Base-by-base conservation (phyloP, 2,329 filamentous ascomycete genomes). In the Penicillium sp. region DNA sequence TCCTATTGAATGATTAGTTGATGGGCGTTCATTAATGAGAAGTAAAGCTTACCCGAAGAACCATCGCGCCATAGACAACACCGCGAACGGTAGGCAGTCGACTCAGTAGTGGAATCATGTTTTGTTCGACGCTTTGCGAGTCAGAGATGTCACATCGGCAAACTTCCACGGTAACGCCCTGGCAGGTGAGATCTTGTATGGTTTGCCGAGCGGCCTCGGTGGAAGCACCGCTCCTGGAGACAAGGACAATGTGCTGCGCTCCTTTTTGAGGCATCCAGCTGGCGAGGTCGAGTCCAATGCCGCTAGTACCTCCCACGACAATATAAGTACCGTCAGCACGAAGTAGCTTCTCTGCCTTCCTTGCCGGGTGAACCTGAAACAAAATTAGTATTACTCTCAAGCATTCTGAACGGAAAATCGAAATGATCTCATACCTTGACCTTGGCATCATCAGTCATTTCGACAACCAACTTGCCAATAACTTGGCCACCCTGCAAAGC, bases 221-320 rank as follows among this genome's bases (percentile, higher is more conserved):
- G 0, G 58, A 52, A 31, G 67, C 61, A 12, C 64, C 67, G 51
- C 73, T 78, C 35, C 84, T 75, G 8, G 82, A 84, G 2, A 85
- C 58, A 41, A 85, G 80, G 2, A 79, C 77, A 11, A 87, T 56
- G 53, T 82, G 69, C n/a, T 71, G 75, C 1, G 78, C 84, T 3
- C 84, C 84, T 6, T 79, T 77, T 9, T 67, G 62, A 29, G 75
- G 72, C 43, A 87, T 72, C 51, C 82, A 75, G 49, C 77, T 72
- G 1, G 82, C 78, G 29, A 86, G 78, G 57, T 77, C 78, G 12
- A 77, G 75, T 1, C 84, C 84, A 1, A 87, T 74, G 1, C 83
- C 84, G 9, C 83, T 82, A 0, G 85, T 74, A 1, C 83, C 82
- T n/a, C 85, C 84, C 2, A 78, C 76, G 2, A 87, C 69, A 5